phyloP scores from a whole-genome alignment of 352 stramenopile genomes.

The Thraustochytrium sp. region DNA sequence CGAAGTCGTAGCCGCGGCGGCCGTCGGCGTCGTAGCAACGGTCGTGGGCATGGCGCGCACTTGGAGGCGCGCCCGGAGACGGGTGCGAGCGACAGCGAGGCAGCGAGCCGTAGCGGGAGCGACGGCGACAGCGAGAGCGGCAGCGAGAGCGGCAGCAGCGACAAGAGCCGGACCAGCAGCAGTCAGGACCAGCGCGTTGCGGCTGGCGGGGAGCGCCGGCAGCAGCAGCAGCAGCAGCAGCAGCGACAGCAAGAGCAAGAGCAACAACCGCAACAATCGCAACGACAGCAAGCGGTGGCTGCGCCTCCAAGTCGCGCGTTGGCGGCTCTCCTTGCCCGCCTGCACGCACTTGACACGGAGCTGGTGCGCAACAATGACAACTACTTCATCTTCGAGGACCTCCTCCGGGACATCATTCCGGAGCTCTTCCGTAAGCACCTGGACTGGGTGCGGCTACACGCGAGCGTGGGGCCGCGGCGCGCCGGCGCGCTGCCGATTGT shows the following conservation, averaged over 20 bases:
- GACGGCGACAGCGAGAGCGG: no score
- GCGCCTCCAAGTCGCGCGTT: neutral
- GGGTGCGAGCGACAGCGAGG: neutral
- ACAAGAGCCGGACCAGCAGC: no score
- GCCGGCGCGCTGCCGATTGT: slow-evolving; percentile 24
- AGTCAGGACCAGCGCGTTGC: no score
- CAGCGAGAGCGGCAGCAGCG: no score
- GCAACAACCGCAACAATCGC: no score
- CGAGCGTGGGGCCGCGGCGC: neutral
- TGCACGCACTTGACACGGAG: slow-evolving; percentile 44
- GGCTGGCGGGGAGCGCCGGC: neutral
- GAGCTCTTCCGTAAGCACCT: slow-evolving; percentile 41
- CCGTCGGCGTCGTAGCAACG: no score
- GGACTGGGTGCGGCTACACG: slow-evolving; percentile 40
- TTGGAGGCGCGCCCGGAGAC: neutral
- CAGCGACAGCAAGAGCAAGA: no score
- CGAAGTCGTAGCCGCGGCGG: no score
- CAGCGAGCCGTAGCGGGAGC: no score
- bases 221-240: neutral
- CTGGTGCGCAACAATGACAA: slow-evolving; percentile 45
- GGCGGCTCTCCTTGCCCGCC: neutral
- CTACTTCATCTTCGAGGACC: slow-evolving; percentile 50
- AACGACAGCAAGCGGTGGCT: neutral
- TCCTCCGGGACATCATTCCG: slow-evolving; percentile 43
- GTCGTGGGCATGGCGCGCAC: neutral